Evolutionary conservation across 2,329 filamentous ascomycete genomes (phyloP).

Genomic region (Colletotrichum eremochloae): DNA sequence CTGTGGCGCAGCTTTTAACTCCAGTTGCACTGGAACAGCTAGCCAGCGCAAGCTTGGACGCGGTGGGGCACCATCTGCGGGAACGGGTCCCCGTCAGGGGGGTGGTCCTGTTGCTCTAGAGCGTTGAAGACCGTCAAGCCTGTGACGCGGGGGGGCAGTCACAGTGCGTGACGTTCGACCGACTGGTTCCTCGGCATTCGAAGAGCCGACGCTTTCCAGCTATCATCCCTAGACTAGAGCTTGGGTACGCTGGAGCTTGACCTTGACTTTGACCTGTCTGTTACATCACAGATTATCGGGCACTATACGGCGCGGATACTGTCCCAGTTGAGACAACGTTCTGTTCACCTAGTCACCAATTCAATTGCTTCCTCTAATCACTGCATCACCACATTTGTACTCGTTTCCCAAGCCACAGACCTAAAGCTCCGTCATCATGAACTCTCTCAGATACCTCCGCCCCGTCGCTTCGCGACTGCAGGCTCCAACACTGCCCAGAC

Average conservation of each 20-base stretch:
- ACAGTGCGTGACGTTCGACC: conserved; percentile 27
- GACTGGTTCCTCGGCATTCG: conserved; percentile 46
- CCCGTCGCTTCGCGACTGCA: conserved; percentile 73
- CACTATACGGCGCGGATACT: conserved; percentile 1
- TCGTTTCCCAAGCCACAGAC: background rate
- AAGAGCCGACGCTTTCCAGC: conserved; percentile 50
- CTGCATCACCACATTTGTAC: background rate
- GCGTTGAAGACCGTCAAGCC: conserved; percentile 6
- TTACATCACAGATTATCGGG: conserved; percentile 18
- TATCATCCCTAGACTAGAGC: conserved; percentile 22
- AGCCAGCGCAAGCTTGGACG: conserved; percentile 13
- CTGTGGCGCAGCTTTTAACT: conserved; percentile 30
- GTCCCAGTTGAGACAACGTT: conserved; percentile 14
- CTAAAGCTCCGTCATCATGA: conserved; percentile 55
- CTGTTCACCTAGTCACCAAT: background rate
- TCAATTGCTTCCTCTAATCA: conserved; percentile 2
- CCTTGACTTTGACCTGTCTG: conserved; percentile 17
- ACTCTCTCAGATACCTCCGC: conserved; percentile 69
- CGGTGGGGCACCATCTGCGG: conserved; percentile 12
- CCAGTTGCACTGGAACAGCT: background rate
- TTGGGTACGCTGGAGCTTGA: conserved; percentile 28
- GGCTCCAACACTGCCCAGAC: conserved; percentile 67
- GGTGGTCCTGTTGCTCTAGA: background rate
- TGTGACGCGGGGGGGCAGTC: conserved; percentile 36
- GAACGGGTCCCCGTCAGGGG: background rate